A percentile compares a stretch with the other conserved stretches of the same genome.
phyloP scores from a whole-genome alignment of 495 filamentous ascomycete genomes.

The Tuber umbilicatum region DNA sequence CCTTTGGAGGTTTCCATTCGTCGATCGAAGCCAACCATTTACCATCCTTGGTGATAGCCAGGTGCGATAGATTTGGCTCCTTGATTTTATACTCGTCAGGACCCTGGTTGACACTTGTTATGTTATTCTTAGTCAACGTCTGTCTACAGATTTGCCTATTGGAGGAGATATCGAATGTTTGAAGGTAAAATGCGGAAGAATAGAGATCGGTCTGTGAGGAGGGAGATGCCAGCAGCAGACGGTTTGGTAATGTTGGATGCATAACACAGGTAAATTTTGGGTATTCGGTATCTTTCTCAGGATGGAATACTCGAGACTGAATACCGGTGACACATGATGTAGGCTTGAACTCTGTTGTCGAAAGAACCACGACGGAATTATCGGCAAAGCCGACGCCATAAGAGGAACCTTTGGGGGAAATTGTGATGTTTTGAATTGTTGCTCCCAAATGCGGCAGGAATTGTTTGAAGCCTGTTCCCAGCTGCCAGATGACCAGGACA shows the following conservation, averaged over 20 bases:
- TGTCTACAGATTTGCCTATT: slow-evolving; percentile 71
- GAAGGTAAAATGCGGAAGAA: slow-evolving; percentile 52
- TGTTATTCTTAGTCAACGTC: slow-evolving; percentile 78
- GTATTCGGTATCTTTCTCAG: slow-evolving; percentile 5
- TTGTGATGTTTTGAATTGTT: slow-evolving; percentile 69
- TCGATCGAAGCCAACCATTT: slow-evolving; percentile 90
- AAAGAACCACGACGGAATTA: slow-evolving; percentile 81
- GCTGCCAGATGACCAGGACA: slow-evolving; percentile 89
- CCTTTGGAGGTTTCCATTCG: slow-evolving; percentile 68
- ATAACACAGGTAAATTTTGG: slow-evolving; percentile 47
- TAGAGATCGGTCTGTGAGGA: slow-evolving; percentile 41
- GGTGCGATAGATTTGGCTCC: slow-evolving; percentile 65
- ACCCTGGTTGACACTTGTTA: slow-evolving; percentile 67
- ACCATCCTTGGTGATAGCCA: slow-evolving; percentile 69
- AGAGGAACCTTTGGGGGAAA: slow-evolving; percentile 69
- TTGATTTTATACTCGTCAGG: slow-evolving; percentile 60
- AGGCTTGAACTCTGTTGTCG: slow-evolving; percentile 76
- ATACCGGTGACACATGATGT: slow-evolving; percentile 75
- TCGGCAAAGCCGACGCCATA: slow-evolving; percentile 82
- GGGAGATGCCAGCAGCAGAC: slow-evolving; percentile 57
- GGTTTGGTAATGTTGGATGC: slow-evolving; percentile 53
- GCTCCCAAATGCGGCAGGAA: slow-evolving; percentile 82
- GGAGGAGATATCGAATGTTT: slow-evolving; percentile 74
- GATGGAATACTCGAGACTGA: slow-evolving; percentile 49
- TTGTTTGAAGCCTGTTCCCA: slow-evolving; percentile 73